Evolutionary conservation across 352 stramenopile genomes (phyloP).

Genomic region (Stephanocyclus meneghinianus): DNA sequence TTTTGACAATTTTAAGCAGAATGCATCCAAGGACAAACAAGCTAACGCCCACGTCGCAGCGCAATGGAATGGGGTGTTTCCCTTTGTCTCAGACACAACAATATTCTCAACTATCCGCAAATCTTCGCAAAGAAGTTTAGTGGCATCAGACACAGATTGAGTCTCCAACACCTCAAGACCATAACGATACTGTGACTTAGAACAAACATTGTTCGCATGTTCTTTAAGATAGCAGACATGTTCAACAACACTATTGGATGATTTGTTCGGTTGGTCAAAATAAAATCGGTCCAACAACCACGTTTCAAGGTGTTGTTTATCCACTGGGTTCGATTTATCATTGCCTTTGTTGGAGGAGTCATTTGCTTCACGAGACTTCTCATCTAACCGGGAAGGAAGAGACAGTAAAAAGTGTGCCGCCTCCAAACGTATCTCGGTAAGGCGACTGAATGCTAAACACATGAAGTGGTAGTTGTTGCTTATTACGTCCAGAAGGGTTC

Average conservation of each 20-base stretch:
- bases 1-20: conserved; percentile 39
- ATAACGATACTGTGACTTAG: conserved; percentile 41
- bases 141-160: conserved; percentile 24
- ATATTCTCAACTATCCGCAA: conserved; percentile 38
- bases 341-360: conserved; percentile 13
- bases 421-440: conserved; percentile 30
- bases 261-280: conserved; percentile 53
- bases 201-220: neutral
- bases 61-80: conserved; percentile 47
- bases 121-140: conserved; percentile 41
- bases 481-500: conserved; percentile 56
- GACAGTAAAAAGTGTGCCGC: conserved; percentile 43
- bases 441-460: conserved; percentile 3
- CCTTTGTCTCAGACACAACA: conserved; percentile 22
- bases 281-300: conserved; percentile 59
- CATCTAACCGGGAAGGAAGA: conserved; percentile 41
- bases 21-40: conserved; percentile 51
- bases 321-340: conserved; percentile 20
- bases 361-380: conserved; percentile 27
- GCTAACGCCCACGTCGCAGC: conserved; percentile 41
- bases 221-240: conserved; percentile 48
- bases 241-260: conserved; percentile 41
- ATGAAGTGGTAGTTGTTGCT: conserved; percentile 24
- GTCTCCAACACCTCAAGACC: conserved; percentile 38
- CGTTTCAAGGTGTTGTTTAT: conserved; percentile 46